These are phyloP conservation scores for Heracleum sosnowskyi DNA, from an alignment of 129 eudicot genomes.

Conservation along the genomic window DNA sequence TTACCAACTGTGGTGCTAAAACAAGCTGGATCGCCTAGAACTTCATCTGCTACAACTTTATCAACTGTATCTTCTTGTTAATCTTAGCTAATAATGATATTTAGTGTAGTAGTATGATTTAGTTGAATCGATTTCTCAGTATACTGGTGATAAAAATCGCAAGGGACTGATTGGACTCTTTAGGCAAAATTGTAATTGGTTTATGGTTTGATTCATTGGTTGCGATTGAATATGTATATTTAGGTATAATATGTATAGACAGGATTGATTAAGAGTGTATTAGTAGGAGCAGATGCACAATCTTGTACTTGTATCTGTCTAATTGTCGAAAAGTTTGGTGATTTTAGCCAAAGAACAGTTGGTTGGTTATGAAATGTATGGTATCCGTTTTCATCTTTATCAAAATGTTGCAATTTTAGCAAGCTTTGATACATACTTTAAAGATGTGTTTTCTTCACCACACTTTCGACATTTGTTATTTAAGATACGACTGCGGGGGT, in stretches of 20 bases:
- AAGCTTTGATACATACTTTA: no score
- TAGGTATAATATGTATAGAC: not conserved
- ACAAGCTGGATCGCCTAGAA: constrained; percentile 39
- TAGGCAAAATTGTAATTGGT: not conserved
- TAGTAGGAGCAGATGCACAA: not conserved
- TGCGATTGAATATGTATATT: not conserved
- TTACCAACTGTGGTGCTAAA: constrained; percentile 48
- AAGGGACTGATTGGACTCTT: not conserved
- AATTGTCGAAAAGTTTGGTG: no score
- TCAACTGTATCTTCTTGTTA: constrained; percentile 45
- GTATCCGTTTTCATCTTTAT: no score
- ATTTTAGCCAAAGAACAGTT: no score
- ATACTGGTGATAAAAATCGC: not conserved
- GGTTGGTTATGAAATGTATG: not conserved
- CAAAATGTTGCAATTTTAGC: no score
- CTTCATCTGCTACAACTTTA: constrained; percentile 62
- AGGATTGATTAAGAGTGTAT: not conserved
- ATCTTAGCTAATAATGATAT: not conserved
- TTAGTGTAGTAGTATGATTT: not conserved
- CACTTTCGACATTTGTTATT: no score
- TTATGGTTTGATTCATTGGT: not conserved
- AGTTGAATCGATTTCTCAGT: not conserved
- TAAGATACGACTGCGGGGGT: no score
- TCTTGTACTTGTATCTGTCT: not conserved
- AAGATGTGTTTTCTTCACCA: no score